Evolutionary conservation across 306 rosid species (phyloP), one percentile per base, ranked within the genome.

Genomic region (Fragaria ananassa): DNA sequence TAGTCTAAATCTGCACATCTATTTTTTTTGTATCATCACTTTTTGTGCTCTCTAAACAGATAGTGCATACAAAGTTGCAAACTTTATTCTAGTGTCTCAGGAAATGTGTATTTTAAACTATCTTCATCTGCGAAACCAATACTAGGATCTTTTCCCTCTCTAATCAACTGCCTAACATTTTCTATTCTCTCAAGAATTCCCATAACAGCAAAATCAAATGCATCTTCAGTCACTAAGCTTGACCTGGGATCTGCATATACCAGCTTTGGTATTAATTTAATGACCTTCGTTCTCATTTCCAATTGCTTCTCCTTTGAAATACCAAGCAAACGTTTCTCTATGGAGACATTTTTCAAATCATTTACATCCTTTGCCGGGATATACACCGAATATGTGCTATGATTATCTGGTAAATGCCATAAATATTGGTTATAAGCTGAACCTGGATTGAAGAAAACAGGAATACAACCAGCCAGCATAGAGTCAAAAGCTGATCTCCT

Each of bases 371-470:
- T 88, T 82, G 87, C 97, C 0, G 97, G 97, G 68, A 92, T 79
- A 85, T 81, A 90, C 72, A 90, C 97, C 17, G 97, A 92, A 53
- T 92, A 95, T 44, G 67, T 71, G 1, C 86, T 83, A 37, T 86
- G 82, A 57, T 83, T 90, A 76, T 67, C 56, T 0, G 97, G 99
- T 2, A 92, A 79, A 83, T 83, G 83, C 99, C 99, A 95, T 5
- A 41, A 2, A 62, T 95, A 95, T 72, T 92, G 99, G 0, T 96
- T 82, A 83, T 92, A 95, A 51, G 97, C 99, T 0, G 93, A 84
- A 0, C 97, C 97, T 2, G 97, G 99, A 76, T 92, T 87, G 51
- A 95, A 95, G 81, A 95, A 95, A 69, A 95, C 99, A 0, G 99
- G 97, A 77, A 95, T 79, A 23, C 99, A 95, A 49, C 99, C 99